Conservation (phyloP, 164 flowering plant genomes). For the Echeveria elegans region DNA sequence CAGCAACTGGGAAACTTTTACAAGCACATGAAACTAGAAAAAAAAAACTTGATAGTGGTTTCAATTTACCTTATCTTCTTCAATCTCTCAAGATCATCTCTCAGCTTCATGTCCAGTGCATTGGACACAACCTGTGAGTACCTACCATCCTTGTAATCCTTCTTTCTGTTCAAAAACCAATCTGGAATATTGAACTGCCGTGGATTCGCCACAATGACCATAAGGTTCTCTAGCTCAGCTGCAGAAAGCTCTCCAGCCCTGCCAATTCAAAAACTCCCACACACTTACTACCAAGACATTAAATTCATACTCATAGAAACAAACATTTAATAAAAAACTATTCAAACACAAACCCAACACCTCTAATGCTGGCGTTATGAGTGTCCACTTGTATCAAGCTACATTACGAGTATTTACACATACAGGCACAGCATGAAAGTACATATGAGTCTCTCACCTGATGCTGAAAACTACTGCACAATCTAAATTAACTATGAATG, state of each 20-base stretch:
- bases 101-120: conserved; percentile 6
- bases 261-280: background rate
- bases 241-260: conserved; percentile 7
- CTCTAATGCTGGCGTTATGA: too few relatives aligned
- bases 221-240: conserved; percentile 5
- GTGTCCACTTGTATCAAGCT: too few relatives aligned
- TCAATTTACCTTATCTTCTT: conserved; percentile 1
- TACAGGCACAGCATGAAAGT: too few relatives aligned
- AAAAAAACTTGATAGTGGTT: background rate
- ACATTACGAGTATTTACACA: too few relatives aligned
- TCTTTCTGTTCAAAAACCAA: conserved; percentile 7
- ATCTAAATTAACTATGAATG: too few relatives aligned
- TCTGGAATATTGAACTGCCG: conserved; percentile 6
- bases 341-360: too few relatives aligned
- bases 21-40: background rate
- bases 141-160: conserved; percentile 5
- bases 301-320: too few relatives aligned
- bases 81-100: conserved; percentile 7
- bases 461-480: too few relatives aligned
- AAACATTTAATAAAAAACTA: too few relatives aligned
- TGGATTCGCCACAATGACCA: conserved; percentile 3
- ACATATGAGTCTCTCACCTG: too few relatives aligned
- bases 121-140: conserved; percentile 6
- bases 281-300: background rate
- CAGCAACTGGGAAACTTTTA: background rate